Percentiles rank a stretch among this genome's conserved stretches.
Evolutionary conservation across 2,329 filamentous ascomycete genomes (phyloP).

Genomic region (Aureobasidium zeae): DNA sequence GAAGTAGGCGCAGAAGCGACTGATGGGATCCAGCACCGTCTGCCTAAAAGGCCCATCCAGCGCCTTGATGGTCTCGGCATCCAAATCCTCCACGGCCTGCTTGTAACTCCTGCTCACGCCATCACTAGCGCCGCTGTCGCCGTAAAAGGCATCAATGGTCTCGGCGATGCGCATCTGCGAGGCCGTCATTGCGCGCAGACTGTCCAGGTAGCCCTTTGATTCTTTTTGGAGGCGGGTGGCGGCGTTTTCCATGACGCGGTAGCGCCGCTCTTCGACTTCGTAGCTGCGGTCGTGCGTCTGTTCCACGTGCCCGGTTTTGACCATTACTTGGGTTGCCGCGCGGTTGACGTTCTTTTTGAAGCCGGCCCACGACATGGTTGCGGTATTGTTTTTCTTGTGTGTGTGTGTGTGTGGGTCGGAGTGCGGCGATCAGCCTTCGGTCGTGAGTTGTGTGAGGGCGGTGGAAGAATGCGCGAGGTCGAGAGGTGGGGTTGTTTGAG

Average conservation of each 20-base stretch:
- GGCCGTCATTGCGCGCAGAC: conserved; percentile 94
- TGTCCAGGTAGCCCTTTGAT: conserved; percentile 95
- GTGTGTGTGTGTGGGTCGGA: neutral
- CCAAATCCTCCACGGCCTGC: conserved; percentile 93
- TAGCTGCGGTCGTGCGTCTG: conserved; percentile 98
- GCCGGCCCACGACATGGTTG: conserved; percentile 53
- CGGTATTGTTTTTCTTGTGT: conserved; percentile 19
- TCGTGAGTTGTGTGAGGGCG: no score
- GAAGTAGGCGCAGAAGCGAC: conserved; percentile 95
- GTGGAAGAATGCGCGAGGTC: neutral
- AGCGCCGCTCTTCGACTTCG: conserved; percentile 86
- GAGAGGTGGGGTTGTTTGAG: neutral
- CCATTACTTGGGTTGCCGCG: conserved; percentile 99
- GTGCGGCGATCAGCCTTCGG: no score
- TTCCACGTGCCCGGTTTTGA: conserved; percentile 99
- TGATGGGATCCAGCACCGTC: conserved; percentile 91
- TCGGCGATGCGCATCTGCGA: conserved; percentile 99
- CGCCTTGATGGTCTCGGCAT: conserved; percentile 97
- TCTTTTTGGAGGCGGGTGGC: conserved; percentile 90
- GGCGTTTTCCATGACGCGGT: conserved; percentile 94
- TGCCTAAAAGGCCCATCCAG: conserved; percentile 91
- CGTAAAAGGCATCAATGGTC: conserved; percentile 98
- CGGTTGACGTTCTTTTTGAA: conserved; percentile 58
- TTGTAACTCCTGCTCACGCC: conserved; percentile 96
- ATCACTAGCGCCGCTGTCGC: conserved; percentile 86